Evolutionary conservation across 1,139 yeast species (phyloP).

Genomic region (Yamadazyma songkhlaensis): DNA sequence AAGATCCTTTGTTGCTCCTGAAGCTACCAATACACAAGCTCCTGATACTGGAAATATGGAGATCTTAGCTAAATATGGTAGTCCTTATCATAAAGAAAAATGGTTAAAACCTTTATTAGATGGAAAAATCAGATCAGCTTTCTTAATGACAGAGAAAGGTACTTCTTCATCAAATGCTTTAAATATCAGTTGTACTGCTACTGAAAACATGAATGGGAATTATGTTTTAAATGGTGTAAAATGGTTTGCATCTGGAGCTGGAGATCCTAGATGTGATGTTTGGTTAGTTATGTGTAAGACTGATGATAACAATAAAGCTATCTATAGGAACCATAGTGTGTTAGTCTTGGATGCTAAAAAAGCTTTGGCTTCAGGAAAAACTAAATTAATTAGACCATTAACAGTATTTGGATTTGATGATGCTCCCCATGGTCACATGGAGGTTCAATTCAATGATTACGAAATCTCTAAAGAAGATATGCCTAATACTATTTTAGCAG

Average conservation of each 20-base stretch:
- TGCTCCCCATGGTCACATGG: slow-evolving; percentile 76
- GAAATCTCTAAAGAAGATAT: slow-evolving; percentile 45
- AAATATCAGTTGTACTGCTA: slow-evolving; percentile 55
- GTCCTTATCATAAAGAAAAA: slow-evolving; percentile 45
- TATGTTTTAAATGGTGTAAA: slow-evolving; percentile 63
- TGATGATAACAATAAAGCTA: slow-evolving; percentile 26
- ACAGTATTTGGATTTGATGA: slow-evolving; percentile 64
- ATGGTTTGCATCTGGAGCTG: slow-evolving; percentile 79
- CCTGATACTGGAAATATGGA: slow-evolving; percentile 83
- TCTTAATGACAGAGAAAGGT: slow-evolving; percentile 70
- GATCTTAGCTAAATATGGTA: slow-evolving; percentile 60
- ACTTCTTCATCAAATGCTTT: slow-evolving; percentile 67
- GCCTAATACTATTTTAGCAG: slow-evolving; percentile 41
- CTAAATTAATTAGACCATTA: slow-evolving; percentile 53
- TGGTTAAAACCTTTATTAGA: slow-evolving; percentile 58
- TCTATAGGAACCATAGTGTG: slow-evolving; percentile 59
- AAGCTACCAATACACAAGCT: slow-evolving; percentile 62
- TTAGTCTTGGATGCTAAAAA: slow-evolving; percentile 54
- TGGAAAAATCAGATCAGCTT: slow-evolving; percentile 64
- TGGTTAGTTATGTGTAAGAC: slow-evolving; percentile 74
- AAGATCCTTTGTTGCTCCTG: slow-evolving; percentile 54
- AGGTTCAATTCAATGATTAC: slow-evolving; percentile 52
- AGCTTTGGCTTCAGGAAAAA: slow-evolving; percentile 52
- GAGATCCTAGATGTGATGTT: slow-evolving; percentile 61
- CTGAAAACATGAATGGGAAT: slow-evolving; percentile 41